These are phyloP conservation scores for Wolfiporia cocos DNA, from an alignment of 1,284 basidiomycete genomes.

Conservation along the genomic window DNA sequence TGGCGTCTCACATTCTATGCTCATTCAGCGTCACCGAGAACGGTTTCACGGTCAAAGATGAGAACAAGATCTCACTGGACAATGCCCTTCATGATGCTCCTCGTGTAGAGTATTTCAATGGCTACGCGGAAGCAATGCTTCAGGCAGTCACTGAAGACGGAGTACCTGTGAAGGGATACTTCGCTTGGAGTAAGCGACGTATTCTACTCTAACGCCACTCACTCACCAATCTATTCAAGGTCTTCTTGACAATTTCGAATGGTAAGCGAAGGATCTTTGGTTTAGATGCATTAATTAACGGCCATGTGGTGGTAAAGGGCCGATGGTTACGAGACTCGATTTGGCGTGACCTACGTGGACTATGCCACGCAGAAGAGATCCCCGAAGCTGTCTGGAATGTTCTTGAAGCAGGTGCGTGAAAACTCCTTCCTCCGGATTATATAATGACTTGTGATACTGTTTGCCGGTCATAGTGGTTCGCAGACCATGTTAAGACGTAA, in stretches of 20 bases:
- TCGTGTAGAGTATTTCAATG: slow-evolving; percentile 62
- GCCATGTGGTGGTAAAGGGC: slow-evolving; percentile 29
- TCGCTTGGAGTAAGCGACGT: slow-evolving; percentile 56
- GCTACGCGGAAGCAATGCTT: slow-evolving; percentile 52
- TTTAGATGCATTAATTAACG: not conserved
- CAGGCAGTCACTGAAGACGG: slow-evolving; percentile 58
- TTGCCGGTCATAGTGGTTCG: not conserved
- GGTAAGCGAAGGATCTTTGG: slow-evolving; percentile 27
- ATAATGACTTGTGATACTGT: not conserved
- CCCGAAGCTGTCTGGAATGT: slow-evolving; percentile 58
- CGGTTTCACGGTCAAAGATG: slow-evolving; percentile 66
- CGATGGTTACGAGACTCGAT: slow-evolving; percentile 57
- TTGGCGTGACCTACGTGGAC: slow-evolving; percentile 62
- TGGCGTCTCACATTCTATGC: not conserved
- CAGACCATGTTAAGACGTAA: slow-evolving; percentile 1
- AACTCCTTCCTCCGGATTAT: not conserved
- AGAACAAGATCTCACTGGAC: slow-evolving; percentile 44
- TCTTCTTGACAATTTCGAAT: slow-evolving; percentile 72
- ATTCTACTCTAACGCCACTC: not conserved
- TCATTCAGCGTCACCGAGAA: slow-evolving; percentile 57
- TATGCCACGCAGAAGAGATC: slow-evolving; percentile 63
- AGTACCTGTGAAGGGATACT: slow-evolving; percentile 62
- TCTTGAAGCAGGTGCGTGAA: slow-evolving; percentile 34
- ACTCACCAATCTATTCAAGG: slow-evolving; percentile 26
- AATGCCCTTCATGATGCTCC: slow-evolving; percentile 58